These are phyloP conservation scores for Hypoxylon crocopeplum DNA, from an alignment of 495 filamentous ascomycete species.

Conservation along the genomic window DNA sequence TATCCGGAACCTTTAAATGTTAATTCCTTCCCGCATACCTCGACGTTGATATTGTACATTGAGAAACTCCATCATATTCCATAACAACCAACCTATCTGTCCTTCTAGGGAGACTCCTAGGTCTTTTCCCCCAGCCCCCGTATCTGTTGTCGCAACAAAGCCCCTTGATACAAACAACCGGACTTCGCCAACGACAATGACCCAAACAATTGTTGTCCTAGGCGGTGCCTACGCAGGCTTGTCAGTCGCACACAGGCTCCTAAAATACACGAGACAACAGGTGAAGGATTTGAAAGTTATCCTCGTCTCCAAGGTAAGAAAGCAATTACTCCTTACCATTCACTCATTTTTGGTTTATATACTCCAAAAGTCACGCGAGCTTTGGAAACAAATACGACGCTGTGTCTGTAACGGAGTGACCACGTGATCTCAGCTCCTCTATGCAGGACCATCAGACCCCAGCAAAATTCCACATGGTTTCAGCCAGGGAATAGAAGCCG, in stretches of 20 bases:
- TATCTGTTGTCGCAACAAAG: background rate
- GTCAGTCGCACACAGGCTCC: conserved; percentile 58
- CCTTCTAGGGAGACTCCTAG: background rate
- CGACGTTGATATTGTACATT: background rate
- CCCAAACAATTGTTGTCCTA: conserved; percentile 58
- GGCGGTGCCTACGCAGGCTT: conserved; percentile 62
- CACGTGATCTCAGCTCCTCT: conserved; percentile 17
- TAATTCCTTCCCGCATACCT: background rate
- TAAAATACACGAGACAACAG: conserved; percentile 48
- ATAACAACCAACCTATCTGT: background rate
- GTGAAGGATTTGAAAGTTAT: conserved; percentile 53
- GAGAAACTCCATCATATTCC: background rate
- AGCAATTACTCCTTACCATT: background rate
- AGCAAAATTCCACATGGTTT: conserved; percentile 21
- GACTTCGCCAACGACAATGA: conserved; percentile 40
- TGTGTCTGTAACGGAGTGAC: background rate
- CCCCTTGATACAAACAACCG: conserved; percentile 6
- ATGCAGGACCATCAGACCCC: background rate
- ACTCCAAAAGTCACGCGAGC: no score
- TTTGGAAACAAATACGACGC: background rate
- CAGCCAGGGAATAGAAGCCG: conserved; percentile 21
- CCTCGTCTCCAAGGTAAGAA: conserved; percentile 53
- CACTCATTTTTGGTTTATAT: background rate
- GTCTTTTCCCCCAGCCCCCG: background rate
- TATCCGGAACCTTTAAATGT: background rate